phyloP scores from a whole-genome alignment of 176 grass and related monocot species.

The Carex littledalei region DNA sequence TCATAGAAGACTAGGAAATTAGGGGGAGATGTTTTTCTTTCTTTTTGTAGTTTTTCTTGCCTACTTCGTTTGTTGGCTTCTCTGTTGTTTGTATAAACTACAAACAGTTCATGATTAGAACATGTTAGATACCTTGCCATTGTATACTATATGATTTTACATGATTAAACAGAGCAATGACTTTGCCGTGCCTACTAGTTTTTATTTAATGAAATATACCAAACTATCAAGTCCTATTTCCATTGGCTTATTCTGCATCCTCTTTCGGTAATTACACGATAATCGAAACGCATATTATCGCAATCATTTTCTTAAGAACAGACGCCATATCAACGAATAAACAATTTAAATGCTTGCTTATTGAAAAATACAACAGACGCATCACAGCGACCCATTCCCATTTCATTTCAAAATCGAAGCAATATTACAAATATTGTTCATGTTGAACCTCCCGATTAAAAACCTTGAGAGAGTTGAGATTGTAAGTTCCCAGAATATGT shows the following conservation, averaged over 20 bases:
- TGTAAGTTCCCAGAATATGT: not conserved
- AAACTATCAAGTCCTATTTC: not conserved
- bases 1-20: conserved; percentile 20
- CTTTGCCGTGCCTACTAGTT: not conserved
- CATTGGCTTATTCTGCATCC: not conserved
- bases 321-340: not conserved
- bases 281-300: not conserved
- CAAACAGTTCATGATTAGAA: not conserved
- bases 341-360: not conserved
- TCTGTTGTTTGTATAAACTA: not conserved
- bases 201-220: not conserved
- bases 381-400: too few species aligned
- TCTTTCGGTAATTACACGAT: not conserved
- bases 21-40: not conserved
- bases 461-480: not conserved
- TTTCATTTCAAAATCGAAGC: not conserved
- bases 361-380: not conserved
- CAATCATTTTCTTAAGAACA: not conserved
- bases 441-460: not conserved
- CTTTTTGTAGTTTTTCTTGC: not conserved
- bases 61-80: not conserved
- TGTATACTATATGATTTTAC: not conserved
- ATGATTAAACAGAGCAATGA: not conserved
- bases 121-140: not conserved
- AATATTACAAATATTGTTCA: not conserved